A percentile compares a stretch with the other conserved stretches of the same genome.
phyloP scores from a whole-genome alignment of 495 filamentous ascomycete genomes.

The Neurospora sp. region DNA sequence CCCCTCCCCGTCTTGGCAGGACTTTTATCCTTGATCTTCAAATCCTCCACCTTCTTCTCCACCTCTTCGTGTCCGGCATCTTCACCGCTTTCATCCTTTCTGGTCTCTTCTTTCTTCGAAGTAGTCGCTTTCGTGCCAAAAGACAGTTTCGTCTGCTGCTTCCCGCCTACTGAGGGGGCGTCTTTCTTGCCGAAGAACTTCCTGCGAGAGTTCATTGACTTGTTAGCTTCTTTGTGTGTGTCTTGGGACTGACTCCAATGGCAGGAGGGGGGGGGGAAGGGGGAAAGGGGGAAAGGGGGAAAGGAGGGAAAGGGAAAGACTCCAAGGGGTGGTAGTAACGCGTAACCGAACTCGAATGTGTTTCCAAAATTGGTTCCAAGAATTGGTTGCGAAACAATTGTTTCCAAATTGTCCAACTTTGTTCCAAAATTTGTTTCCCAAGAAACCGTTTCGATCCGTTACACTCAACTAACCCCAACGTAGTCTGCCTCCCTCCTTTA shows the following conservation, averaged over 20 bases:
- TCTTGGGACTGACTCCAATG: too few relatives aligned
- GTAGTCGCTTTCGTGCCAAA: conserved; percentile 45
- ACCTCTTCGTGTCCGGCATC: conserved; percentile 8
- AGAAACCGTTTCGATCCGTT: too few relatives aligned
- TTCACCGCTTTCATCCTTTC: conserved; percentile 15
- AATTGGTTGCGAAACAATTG: too few relatives aligned
- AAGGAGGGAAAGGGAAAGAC: not conserved
- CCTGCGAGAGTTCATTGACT: conserved; percentile 27
- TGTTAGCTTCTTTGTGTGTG: not conserved
- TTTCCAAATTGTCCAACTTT: too few relatives aligned
- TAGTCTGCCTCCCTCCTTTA: conserved; percentile 48
- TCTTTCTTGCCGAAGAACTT: conserved; percentile 59
- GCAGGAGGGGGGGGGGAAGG: too few relatives aligned
- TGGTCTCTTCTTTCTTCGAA: conserved; percentile 15
- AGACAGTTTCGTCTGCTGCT: conserved; percentile 65
- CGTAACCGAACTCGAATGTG: not conserved
- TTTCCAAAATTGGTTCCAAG: not conserved
- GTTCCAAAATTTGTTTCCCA: too few relatives aligned
- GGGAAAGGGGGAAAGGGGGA: not conserved
- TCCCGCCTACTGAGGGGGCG: conserved; percentile 41
- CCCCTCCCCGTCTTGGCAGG: not conserved
- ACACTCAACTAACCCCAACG: conserved; percentile 63
- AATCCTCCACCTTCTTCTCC: conserved; percentile 21
- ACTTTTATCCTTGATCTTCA: conserved; percentile 9
- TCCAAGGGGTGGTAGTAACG: conserved; percentile 3